Evolutionary conservation across 495 filamentous ascomycete genomes (phyloP), one percentile per base, ranked within the genome.

Genomic region (Hypoxylon fragiforme): DNA sequence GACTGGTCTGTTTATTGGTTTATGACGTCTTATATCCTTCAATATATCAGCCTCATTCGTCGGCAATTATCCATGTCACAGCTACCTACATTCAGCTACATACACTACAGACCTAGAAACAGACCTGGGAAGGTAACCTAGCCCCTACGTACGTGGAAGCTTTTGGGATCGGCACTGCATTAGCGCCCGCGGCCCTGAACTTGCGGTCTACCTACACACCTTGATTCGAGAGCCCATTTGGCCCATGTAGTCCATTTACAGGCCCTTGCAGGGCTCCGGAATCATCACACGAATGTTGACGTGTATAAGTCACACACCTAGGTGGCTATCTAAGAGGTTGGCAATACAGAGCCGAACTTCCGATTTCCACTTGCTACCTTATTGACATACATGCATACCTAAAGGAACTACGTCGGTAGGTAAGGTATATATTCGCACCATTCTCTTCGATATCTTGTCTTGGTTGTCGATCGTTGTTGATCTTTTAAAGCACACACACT

Each of bases 131-230:
- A n/a, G n/a, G n/a, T n/a, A n/a, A n/a, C n/a, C n/a, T n/a, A n/a
- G n/a, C n/a, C n/a, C n/a, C n/a, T n/a, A n/a, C n/a, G n/a, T n/a
- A n/a, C n/a, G n/a, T n/a, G n/a, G n/a, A n/a, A n/a, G n/a, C n/a
- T n/a, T n/a, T n/a, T n/a, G n/a, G n/a, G 57, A 60, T 60, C 57
- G 35, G 37, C 44, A 32, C 15, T 32, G 57, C 57, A 50, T 60
- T 60, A 60, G 57, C 40, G 56, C 22, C 57, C 44, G 44, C n/a
- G n/a, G n/a, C n/a, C n/a, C 19, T 28, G 20, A 54, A 60, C 44
- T 60, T 60, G 50, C 57, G 57, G 57, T 60, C 50, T 53, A 45
- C n/a, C n/a, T n/a, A n/a, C n/a, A n/a, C 22, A 18, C 19, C 26
- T 11, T 42, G 3, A 16, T 50, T 49, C 44, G 20, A 48, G 14